These are phyloP conservation scores for Oryza coarctata DNA, from an alignment of 176 grass and related monocot genomes.

Conservation along the genomic window DNA sequence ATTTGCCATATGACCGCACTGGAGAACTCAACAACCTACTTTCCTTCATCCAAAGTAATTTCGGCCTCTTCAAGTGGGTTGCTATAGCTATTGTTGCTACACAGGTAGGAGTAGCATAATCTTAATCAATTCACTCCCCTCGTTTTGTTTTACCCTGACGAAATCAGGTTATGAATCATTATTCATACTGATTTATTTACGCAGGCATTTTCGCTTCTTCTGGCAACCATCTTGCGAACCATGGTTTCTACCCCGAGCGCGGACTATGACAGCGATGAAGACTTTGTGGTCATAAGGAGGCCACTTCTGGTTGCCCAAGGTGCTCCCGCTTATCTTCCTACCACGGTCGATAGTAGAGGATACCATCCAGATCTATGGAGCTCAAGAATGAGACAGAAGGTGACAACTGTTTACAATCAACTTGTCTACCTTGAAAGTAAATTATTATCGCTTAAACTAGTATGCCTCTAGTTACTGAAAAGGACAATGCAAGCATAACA, in stretches of 20 bases:
- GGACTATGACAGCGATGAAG: constrained; percentile 87
- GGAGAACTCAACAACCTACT: constrained; percentile 66
- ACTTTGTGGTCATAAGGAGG: constrained; percentile 82
- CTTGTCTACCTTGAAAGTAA: background rate
- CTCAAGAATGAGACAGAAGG: constrained; percentile 87
- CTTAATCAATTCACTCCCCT: background rate
- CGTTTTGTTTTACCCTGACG: background rate
- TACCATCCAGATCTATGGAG: constrained; percentile 66
- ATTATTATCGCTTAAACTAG: background rate
- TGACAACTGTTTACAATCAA: constrained; percentile 22
- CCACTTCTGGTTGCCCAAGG: constrained; percentile 70
- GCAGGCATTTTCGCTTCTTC: constrained; percentile 71
- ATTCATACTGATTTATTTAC: background rate
- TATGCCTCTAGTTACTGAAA: background rate
- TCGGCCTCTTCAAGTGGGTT: constrained; percentile 64
- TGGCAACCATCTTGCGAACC: constrained; percentile 68
- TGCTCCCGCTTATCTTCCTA: constrained; percentile 54
- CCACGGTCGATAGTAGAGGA: constrained; percentile 36
- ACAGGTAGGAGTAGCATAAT: constrained; percentile 56
- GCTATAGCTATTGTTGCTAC: constrained; percentile 49
- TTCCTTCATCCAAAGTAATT: constrained; percentile 67
- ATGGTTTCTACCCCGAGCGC: constrained; percentile 34
- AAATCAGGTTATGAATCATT: background rate
- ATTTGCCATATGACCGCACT: constrained; percentile 74
- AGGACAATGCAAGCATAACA: background rate